Base-by-base conservation (phyloP, 176 grass and related monocot species). In the Puya raimondii region DNA sequence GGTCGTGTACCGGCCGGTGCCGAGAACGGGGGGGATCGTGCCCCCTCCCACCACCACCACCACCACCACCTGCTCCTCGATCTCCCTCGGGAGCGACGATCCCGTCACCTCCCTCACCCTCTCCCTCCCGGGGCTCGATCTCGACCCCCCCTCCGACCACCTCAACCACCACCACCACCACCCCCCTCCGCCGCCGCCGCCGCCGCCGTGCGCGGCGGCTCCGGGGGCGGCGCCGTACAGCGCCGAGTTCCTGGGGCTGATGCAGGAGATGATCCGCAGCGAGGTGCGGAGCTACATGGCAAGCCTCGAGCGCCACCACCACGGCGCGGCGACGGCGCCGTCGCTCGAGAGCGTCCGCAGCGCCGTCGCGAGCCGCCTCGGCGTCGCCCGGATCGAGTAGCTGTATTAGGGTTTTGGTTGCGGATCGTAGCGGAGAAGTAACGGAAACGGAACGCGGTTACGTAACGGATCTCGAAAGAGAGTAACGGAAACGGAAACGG, bases 231-330 rank as follows among this genome's bases (percentile, higher is more conserved):
- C 23, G 8, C 73, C 77, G 49, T 71, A 87, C 74, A 79, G 74
- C 70, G 80, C 64, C 48, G 84, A 72, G 14, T 52, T 91, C 48
- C 64, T 80, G 1, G 79, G 80, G 63, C 76, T 80, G 73, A 87
- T 96, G 87, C 82, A 87, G 65, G 87, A 96, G 79, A 91, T 96
- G 91, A 91, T 96, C 51, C 87, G 91, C 9, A 66, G 65, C 22
- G 93, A 97, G 76, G 93, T 97, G 61, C 71, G 84, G 70, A 85
- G 65, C 74, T 97, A 97, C 86, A 92, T 97, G 86, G 75, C 76
- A 47, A 81, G 79, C 53, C 80, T 82, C 70, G 88, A 85, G 73
- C 16, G 66, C 71, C 69, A 80, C 56, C 56, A 9, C 56, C 56
- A 10, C n/a, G 0, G 16, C 17, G 17, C 16, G 2, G 17, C 21